Base-by-base conservation (phyloP, 2,329 filamentous ascomycete species). In the Aspergillus sp. region DNA sequence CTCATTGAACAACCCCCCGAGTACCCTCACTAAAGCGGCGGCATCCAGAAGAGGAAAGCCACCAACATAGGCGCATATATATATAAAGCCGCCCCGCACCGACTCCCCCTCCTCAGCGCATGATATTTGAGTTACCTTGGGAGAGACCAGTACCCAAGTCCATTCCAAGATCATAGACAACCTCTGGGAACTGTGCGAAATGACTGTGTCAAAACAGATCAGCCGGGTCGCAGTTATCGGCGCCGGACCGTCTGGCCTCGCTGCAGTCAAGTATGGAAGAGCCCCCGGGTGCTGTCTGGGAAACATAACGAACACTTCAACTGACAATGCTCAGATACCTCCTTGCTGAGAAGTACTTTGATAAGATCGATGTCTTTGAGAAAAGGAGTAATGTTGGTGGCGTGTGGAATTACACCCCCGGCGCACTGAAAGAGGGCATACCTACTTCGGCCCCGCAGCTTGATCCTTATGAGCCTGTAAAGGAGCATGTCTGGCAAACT, bases 381-480 rank as follows among this genome's bases (percentile, higher is more conserved):
- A 88, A 95, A 66, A 82, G 88, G 54, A 72, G 76, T 40, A 76
- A 80, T 42, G 78, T 85, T 5, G 91, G 89, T 48, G 91, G 93
- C 2, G 80, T 93, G 7, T 97, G 91, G 91, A 85, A 88, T 59
- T 89, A 94, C 65, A 82, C 77, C 52, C 70, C 73, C 29, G 67
- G 75, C 65, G 46, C 68, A 40, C 59, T 73, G 62, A 51, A 76
- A 56, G 54, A 71, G 61, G 49, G 76, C 38, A 19, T 60, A 42
- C 44, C 58, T 60, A 55, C 75, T 55, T 41, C 57, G 32, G 71
- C 91, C 34, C 88, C 89, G 5, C 85, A 89, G 61, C 80, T 80
- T n/a, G 77, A 79, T 57, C 77, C 77, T 2, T 59, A 78, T 57
- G 75, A 76, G 40, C 75, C 79, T 27, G 73, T 78, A 1, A 85